Evolutionary conservation across 2,329 filamentous ascomycete genomes (phyloP).

Genomic region (Fusarium begoniae): DNA sequence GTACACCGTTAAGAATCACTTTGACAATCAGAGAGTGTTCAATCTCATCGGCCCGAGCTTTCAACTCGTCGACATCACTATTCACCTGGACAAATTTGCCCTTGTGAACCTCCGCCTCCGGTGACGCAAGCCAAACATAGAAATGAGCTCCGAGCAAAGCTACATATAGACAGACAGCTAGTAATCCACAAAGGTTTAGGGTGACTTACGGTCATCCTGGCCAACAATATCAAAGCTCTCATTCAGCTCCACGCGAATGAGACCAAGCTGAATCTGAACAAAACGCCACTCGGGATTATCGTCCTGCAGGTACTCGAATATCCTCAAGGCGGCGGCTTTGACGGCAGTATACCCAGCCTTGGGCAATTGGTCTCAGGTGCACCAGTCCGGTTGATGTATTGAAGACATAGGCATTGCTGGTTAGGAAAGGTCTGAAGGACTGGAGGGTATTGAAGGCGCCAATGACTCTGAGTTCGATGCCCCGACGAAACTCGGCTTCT

Average conservation of each 20-base stretch:
- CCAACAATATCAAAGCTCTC: background rate
- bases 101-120: background rate
- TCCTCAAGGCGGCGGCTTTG: background rate
- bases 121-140: background rate
- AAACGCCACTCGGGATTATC: background rate
- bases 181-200: background rate
- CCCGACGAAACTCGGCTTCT: background rate
- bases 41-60: background rate
- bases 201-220: background rate
- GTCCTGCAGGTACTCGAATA: background rate
- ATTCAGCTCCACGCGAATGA: background rate
- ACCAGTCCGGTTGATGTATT: background rate
- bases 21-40: background rate
- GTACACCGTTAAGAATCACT: background rate
- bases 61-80: background rate
- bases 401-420: background rate
- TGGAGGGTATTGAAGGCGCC: background rate
- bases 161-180: background rate
- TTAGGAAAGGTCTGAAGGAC: background rate
- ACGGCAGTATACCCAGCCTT: background rate
- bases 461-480: background rate
- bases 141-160: background rate
- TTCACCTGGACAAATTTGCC: constrained; percentile 1
- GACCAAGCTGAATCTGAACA: background rate
- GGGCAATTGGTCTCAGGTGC: background rate